Conservation (phyloP, 2,329 filamentous ascomycete genomes). For the Knoxdaviesia capensis region DNA sequence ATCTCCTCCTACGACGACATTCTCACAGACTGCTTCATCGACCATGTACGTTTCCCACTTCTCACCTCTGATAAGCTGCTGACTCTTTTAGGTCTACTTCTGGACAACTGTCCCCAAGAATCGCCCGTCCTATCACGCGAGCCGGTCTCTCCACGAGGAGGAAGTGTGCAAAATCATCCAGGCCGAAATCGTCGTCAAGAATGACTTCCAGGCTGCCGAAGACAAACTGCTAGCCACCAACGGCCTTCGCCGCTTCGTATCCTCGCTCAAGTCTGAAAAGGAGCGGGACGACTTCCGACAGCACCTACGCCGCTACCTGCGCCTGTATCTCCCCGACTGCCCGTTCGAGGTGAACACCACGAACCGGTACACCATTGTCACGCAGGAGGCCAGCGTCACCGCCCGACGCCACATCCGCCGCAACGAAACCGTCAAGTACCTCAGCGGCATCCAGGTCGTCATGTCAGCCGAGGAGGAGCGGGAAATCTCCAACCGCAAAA, state of each 20-base stretch:
- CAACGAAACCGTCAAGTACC: slow-evolving; percentile 75
- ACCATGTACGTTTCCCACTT: slow-evolving; percentile 50
- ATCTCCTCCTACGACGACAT: slow-evolving; percentile 89
- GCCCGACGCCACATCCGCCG: slow-evolving; percentile 61
- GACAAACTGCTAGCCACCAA: slow-evolving; percentile 49
- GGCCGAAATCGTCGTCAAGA: slow-evolving; percentile 50
- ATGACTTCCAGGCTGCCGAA: slow-evolving; percentile 52
- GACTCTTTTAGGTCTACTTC: slow-evolving; percentile 54
- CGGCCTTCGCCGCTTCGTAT: slow-evolving; percentile 53
- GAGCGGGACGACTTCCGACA: slow-evolving; percentile 73
- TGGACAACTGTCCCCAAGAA: slow-evolving; percentile 97
- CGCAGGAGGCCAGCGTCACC: slow-evolving; percentile 72
- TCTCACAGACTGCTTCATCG: slow-evolving; percentile 81
- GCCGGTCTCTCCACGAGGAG: slow-evolving; percentile 52
- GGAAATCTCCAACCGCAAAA: slow-evolving; percentile 58
- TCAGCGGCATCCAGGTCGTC: slow-evolving; percentile 76
- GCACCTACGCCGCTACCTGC: slow-evolving; percentile 77
- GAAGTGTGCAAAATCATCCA: slow-evolving; percentile 42
- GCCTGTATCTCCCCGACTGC: slow-evolving; percentile 83
- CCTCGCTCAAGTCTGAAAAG: slow-evolving; percentile 46
- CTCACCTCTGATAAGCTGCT: not conserved
- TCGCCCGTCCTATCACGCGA: slow-evolving; percentile 64
- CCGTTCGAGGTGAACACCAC: slow-evolving; percentile 83
- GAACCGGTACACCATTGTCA: slow-evolving; percentile 84
- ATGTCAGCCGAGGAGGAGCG: slow-evolving; percentile 86